Conservation (phyloP, 352 stramenopile genomes). For the Pythium sukuiense region DNA sequence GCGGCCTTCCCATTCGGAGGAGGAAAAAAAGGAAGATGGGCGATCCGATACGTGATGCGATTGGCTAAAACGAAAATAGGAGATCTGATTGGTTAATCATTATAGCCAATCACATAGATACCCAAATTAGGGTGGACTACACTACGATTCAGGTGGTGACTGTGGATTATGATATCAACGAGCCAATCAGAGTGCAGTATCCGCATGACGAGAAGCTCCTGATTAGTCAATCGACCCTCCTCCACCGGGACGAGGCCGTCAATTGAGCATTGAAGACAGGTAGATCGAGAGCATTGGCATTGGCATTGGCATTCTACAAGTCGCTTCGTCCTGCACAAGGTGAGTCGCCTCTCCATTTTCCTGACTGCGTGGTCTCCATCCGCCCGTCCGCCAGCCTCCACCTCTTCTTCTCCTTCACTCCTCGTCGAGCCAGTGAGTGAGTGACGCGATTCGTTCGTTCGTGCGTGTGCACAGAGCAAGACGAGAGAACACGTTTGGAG, state of each 20-base stretch:
- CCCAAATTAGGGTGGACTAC: background rate
- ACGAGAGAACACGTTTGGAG: background rate
- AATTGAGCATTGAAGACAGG: background rate
- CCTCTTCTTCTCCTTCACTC: background rate
- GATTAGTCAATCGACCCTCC: conserved; percentile 17
- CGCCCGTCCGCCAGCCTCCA: background rate
- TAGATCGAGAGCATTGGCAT: background rate
- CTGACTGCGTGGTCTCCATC: background rate
- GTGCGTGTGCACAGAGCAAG: conserved; percentile 11
- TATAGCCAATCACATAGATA: conserved; percentile 1
- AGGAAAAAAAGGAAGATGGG: conserved; percentile 11
- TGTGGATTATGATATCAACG: conserved; percentile 16
- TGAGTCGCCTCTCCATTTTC: background rate
- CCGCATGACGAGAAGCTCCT: conserved; percentile 7
- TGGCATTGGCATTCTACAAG: conserved; percentile 7
- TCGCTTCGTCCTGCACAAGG: conserved; percentile 8
- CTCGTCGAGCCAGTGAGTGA: background rate
- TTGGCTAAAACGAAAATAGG: background rate
- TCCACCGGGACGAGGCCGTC: conserved; percentile 2
- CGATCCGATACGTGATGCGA: background rate
- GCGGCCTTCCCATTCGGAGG: conserved; percentile 6
- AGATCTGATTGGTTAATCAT: conserved; percentile 5
- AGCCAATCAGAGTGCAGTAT: conserved; percentile 2
- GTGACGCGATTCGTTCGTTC: conserved; percentile 6
- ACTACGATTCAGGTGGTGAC: background rate